Evolutionary conservation across 495 filamentous ascomycete genomes (phyloP), one percentile per base, ranked within the genome.

Genomic region (Aspergillus leporis): DNA sequence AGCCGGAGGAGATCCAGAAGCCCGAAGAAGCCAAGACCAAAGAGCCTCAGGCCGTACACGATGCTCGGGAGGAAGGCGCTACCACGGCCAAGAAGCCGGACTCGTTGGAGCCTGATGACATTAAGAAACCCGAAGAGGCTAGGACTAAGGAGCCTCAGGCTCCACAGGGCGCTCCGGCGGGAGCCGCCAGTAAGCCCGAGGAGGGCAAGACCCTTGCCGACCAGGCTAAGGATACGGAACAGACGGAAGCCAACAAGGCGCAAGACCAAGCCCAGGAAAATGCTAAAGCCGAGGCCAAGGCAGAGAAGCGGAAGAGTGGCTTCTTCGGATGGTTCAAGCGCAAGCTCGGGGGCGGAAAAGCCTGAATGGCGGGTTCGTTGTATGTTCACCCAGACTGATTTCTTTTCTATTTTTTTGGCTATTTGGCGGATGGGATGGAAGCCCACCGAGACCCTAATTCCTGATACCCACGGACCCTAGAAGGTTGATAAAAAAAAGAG

Each of bases 291-390:
- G 58, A 64, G 36, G 52, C 51, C 48, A 63, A 63, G 53, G 49
- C 58, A 18, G 67, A 67, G 40, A 67, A 69, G 59, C 65, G 61
- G 30, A 67, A 65, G 62, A 72, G 66, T 25, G 57, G 63, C 41
- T 50, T 63, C 38, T 66, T 72, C 53, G 43, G 43, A 21, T 61
- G 61, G 41, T 46, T 72, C 46, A 72, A 72, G 60, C 66, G 66
- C 47, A 72, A 69, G 63, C 57, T 72, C 60, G 69, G 67, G 65
- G 61, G 66, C 38, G 56, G 51, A 18, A 61, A 57, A 54, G 32
- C 57, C 19, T 64, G 25, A 57, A 14, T 28, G 19, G 12, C 4
- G 43, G 7, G 40, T 18, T 3, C 40, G 22, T 45, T 55, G 7
- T 23, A 45, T 30, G 14, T 4, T 38, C 25, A 30, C 9, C 40